phyloP scores from a whole-genome alignment of 352 stramenopile genomes.

The Phytophthora foliorum region DNA sequence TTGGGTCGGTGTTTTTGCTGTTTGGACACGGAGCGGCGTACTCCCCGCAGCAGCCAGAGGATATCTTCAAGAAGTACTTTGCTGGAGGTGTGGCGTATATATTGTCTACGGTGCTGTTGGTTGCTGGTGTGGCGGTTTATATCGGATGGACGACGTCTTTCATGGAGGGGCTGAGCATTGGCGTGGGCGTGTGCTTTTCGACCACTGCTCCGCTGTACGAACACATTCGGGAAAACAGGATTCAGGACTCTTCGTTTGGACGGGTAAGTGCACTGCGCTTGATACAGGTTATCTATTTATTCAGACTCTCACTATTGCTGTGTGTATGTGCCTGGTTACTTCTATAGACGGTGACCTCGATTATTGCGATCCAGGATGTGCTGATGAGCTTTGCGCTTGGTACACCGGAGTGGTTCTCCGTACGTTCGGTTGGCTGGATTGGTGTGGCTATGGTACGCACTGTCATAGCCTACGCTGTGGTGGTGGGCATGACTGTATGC shows the following conservation, averaged over 20 bases:
- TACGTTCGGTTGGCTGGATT: constrained; percentile 75
- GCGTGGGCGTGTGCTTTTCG: constrained; percentile 84
- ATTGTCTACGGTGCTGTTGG: constrained; percentile 68
- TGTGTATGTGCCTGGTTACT: constrained; percentile 1
- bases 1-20: constrained; percentile 94
- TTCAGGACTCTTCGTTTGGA: constrained; percentile 85
- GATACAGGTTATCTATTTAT: too few species aligned
- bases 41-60: constrained; percentile 70
- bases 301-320: background rate
- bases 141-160: constrained; percentile 85
- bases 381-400: constrained; percentile 90
- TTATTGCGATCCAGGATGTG: constrained; percentile 88
- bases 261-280: constrained; percentile 45
- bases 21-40: constrained; percentile 91
- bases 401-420: constrained; percentile 88
- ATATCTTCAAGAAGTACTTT: constrained; percentile 80
- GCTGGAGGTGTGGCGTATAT: constrained; percentile 81
- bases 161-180: constrained; percentile 80
- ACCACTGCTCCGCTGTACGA: constrained; percentile 86
- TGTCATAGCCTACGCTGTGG: constrained; percentile 74
- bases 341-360: constrained; percentile 79
- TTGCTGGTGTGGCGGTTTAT: constrained; percentile 76
- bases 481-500: constrained; percentile 73
- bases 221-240: constrained; percentile 82
- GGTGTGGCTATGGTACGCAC: constrained; percentile 76